Base-by-base conservation (phyloP, 2,329 filamentous ascomycete genomes). In the Botryotinia calthae region DNA sequence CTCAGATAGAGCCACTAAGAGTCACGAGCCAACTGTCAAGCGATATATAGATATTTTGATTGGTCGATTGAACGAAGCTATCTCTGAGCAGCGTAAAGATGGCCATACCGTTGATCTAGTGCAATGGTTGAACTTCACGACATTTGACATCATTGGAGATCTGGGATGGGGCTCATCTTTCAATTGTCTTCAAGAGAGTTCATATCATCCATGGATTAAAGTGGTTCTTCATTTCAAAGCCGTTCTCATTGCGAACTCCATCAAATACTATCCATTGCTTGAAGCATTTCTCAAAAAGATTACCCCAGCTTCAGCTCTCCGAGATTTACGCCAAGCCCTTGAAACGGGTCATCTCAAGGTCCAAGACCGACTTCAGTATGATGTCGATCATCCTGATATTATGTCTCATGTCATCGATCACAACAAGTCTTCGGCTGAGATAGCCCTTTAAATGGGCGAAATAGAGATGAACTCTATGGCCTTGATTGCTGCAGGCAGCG, bases 151-250 rank as follows among this genome's bases (percentile, higher is more conserved):
- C 40, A 79, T 83, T 54, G 83, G 83, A 25, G 84, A 85, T 72
- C 79, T 85, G 44, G 81, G 82, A 0, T 85, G 85, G 74, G 84
- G 83, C 4, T 81, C 84, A 70, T 81, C 82, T 1, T 84, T 83
- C 75, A 77, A 79, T 14, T 80, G 78, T 69, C 74, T 83, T 18
- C 73, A 80, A 56, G 64, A 58, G 31, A 56, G 44, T 18, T 7
- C n/a, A n/a, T 72, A 66, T 48, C 70, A 72, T 44, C 61, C 70
- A 0, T 72, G 70, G 70, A 42, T 72, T 18, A 48, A 48, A 48
- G 46, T 48, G 1, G n/a, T 31, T 18, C 20, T 66, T n/a, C 28
- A 66, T 31, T 72, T 66, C 42, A 59, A 71, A 31, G 28, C 20
- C 12, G n/a, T 67, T 22, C 25, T 31, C 8, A 4, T 20, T 25